Evolutionary conservation across 495 filamentous ascomycete species (phyloP).

Genomic region (Amniculicola lignicola): DNA sequence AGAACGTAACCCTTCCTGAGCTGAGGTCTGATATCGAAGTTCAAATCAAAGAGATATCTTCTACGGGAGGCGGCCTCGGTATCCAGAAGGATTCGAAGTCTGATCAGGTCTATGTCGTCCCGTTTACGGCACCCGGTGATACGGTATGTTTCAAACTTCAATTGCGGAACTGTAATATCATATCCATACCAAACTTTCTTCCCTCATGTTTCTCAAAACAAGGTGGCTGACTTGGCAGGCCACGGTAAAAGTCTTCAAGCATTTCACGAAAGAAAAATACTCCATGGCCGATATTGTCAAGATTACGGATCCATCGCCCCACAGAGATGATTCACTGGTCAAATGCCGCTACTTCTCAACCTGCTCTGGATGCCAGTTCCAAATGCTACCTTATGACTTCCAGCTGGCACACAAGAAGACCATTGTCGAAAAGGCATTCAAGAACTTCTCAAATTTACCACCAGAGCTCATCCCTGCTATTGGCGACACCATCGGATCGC

Average conservation of each 20-base stretch:
- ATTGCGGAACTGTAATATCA: too few relatives aligned
- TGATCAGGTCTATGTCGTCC: constrained; percentile 79
- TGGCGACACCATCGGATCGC: constrained; percentile 81
- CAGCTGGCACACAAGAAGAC: constrained; percentile 80
- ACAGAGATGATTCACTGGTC: constrained; percentile 73
- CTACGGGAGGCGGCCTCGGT: constrained; percentile 86
- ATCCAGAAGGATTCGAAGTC: constrained; percentile 57
- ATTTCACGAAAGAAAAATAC: constrained; percentile 59
- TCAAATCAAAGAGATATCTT: constrained; percentile 70
- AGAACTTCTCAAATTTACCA: constrained; percentile 79
- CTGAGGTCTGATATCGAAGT: constrained; percentile 74
- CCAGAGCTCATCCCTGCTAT: constrained; percentile 73
- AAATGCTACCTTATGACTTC: constrained; percentile 87
- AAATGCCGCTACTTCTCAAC: constrained; percentile 79
- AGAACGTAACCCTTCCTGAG: constrained; percentile 55
- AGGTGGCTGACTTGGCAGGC: too few relatives aligned
- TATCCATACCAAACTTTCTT: too few relatives aligned
- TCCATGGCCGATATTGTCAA: constrained; percentile 75
- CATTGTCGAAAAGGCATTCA: constrained; percentile 88
- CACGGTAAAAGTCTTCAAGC: constrained; percentile 72
- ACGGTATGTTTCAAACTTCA: too few relatives aligned
- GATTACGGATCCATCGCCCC: constrained; percentile 66
- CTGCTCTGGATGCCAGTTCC: constrained; percentile 93
- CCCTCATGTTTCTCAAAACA: too few relatives aligned
- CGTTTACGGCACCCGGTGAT: constrained; percentile 85